These are phyloP conservation scores for Glycyrrhiza uralensis DNA, from an alignment of 306 rosid species.

Conservation along the genomic window DNA sequence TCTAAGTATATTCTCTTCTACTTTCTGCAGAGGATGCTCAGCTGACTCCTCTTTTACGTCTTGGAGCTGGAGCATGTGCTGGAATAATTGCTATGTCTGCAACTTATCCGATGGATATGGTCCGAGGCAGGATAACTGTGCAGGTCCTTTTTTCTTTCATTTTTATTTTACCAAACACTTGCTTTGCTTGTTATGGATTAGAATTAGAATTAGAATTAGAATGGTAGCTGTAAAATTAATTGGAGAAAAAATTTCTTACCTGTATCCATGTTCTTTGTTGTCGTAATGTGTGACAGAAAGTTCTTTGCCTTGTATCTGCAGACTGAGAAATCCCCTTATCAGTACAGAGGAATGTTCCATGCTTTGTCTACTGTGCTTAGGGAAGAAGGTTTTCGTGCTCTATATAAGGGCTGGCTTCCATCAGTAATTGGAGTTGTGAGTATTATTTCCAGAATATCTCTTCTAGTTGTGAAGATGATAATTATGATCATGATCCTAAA, in stretches of 20 bases:
- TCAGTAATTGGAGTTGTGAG: conserved; percentile 99
- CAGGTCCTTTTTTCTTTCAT: conserved; percentile 53
- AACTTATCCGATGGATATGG: conserved; percentile 99
- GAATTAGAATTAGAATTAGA: too few relatives aligned
- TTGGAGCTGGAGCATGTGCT: conserved; percentile 99
- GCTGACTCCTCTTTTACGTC: conserved; percentile 88
- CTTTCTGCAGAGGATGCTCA: conserved; percentile 82
- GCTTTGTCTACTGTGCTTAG: conserved; percentile 86
- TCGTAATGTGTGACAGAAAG: background rate
- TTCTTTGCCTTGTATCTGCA: conserved; percentile 34
- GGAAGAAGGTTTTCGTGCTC: conserved; percentile 96
- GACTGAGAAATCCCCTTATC: conserved; percentile 93
- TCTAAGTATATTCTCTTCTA: conserved; percentile 13
- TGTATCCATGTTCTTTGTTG: background rate
- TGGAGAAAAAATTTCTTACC: background rate
- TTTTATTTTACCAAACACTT: conserved; percentile 15
- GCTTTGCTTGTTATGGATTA: background rate
- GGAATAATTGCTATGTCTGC: conserved; percentile 99
- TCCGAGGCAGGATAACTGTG: conserved; percentile 96
- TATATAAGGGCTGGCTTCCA: conserved; percentile 99
- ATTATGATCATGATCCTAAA: background rate
- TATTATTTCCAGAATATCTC: conserved; percentile 20
- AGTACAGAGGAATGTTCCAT: conserved; percentile 96
- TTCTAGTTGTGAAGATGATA: conserved; percentile 12
- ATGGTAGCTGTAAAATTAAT: background rate